Evolutionary conservation across 495 filamentous ascomycete genomes (phyloP), one percentile per base, ranked within the genome.

Genomic region (Penicillium bovifimosum): DNA sequence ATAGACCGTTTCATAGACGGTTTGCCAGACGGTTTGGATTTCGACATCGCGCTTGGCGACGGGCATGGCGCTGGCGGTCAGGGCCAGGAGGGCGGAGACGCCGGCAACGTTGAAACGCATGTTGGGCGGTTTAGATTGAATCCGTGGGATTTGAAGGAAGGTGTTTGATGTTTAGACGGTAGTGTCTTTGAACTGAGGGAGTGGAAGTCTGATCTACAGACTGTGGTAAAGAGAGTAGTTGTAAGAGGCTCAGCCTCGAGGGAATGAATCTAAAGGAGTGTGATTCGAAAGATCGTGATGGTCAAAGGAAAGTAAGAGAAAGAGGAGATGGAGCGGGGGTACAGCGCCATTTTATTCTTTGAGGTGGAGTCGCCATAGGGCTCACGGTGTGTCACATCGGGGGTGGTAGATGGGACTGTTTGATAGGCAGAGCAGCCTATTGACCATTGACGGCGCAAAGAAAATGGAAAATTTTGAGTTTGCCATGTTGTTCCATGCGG

Each of bases 161-260:
- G 47, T 40, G 26, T 41, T 49, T 14, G 41, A 17, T 24, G 20
- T 24, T 24, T 24, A 13, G 31, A 35, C 18, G 32, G 33, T 36
- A n/a, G 27, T 5, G 14, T 47, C 17, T 18, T 28, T 32, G n/a
- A 6, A 16, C 16, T 16, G 34, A 14, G 5, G 8, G 31, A 34
- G 20, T 14, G 38, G 42, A 29, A 33, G 39, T 42, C 48, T 42
- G 48, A 50, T 50, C 48, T 50, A 50, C 48, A 50, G 48, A 50
- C 48, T 33, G 38, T 38, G n/a, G n/a, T 32, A 50, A 50, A 34
- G 48, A 42, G 17, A 50, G 48, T 50, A 29, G 2, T 5, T 35
- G 16, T 17, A 11, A 18, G 28, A 50, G 48, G 48, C 48, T 32
- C 48, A 50, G 38, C 48, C 48, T 11, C 36, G 20, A 35, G 13